Evolutionary conservation across 345 rosid species (phyloP).

Genomic region (Salix dunnii): DNA sequence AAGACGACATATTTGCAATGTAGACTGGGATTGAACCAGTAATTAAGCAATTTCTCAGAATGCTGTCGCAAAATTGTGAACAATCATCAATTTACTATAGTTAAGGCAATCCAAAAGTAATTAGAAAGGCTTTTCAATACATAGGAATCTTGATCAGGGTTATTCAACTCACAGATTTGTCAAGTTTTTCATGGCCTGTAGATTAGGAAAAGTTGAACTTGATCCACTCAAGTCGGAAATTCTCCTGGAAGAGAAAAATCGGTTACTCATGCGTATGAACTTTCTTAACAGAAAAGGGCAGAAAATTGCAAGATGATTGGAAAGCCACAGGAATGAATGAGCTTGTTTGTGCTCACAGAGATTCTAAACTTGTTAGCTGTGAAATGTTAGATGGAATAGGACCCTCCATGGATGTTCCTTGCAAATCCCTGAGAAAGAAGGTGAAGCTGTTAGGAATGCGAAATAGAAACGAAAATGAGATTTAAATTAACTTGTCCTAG

Average conservation of each 20-base stretch:
- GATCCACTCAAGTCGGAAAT: constrained; percentile 61
- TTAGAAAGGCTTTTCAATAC: neutral
- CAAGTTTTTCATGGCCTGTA: constrained; percentile 25
- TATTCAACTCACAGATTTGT: constrained; percentile 45
- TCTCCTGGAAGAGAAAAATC: constrained; percentile 39
- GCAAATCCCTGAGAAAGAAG: constrained; percentile 51
- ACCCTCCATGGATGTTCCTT: constrained; percentile 82
- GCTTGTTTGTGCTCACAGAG: constrained; percentile 44
- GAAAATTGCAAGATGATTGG: neutral
- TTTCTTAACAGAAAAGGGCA: neutral
- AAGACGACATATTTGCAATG: constrained; percentile 32
- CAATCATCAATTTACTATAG: neutral
- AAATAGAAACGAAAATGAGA: neutral
- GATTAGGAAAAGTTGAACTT: constrained; percentile 47
- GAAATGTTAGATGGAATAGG: constrained; percentile 72
- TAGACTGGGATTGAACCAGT: constrained; percentile 44
- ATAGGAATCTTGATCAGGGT: neutral
- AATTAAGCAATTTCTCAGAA: constrained; percentile 58
- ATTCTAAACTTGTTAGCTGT: constrained; percentile 38
- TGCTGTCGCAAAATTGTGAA: constrained; percentile 31
- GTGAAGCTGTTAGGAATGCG: neutral
- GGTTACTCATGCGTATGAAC: neutral
- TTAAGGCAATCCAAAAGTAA: neutral
- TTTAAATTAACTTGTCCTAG: neutral
- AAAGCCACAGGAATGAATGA: neutral